Percentiles rank a stretch among this genome's conserved stretches.
Evolutionary conservation across 768 basidiomycete genomes (phyloP).

Genomic region (Candolleomyces efflorescens): DNA sequence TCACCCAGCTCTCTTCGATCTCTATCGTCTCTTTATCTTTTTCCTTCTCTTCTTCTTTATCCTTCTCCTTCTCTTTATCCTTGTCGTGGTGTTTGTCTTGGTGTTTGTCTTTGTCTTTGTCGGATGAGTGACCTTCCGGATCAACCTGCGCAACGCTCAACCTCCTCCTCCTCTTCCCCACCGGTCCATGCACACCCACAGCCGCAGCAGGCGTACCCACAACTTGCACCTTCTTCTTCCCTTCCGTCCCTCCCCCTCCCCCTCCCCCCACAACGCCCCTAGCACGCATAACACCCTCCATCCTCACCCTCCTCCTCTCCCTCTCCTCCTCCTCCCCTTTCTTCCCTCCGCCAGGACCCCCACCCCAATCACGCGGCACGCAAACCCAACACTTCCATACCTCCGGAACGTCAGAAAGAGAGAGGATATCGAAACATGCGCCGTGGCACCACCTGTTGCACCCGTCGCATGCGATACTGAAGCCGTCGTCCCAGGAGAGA

Average conservation of each 20-base stretch:
- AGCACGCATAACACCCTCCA: constrained; percentile 36
- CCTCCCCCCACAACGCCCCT: constrained; percentile 32
- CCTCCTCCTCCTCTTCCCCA: too few species aligned
- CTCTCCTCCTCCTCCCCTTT: constrained; percentile 40
- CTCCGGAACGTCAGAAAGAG: constrained; percentile 56
- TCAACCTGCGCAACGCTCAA: too few species aligned
- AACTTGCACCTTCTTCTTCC: constrained; percentile 17
- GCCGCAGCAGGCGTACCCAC: too few species aligned
- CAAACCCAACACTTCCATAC: constrained; percentile 71
- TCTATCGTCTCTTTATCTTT: constrained; percentile 34
- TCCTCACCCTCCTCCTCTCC: constrained; percentile 42
- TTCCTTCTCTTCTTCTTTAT: constrained; percentile 16
- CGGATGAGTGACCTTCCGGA: constrained; percentile 31
- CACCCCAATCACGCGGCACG: too few species aligned
- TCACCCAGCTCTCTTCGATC: constrained; percentile 44
- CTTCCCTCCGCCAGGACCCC: constrained; percentile 45
- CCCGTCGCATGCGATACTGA: constrained; percentile 79
- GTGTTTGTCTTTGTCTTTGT: constrained; percentile 16
- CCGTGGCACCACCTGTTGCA: constrained; percentile 85
- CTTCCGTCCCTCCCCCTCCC: constrained; percentile 14
- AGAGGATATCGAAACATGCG: constrained; percentile 65
- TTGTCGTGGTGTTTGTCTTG: constrained; percentile 16
- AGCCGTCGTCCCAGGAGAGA: constrained; percentile 72
- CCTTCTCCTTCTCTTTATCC: constrained; percentile 15
- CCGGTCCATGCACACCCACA: too few species aligned